These are phyloP conservation scores for Xylaria sp. DNA, from an alignment of 2,329 filamentous ascomycete genomes.

Conservation along the genomic window DNA sequence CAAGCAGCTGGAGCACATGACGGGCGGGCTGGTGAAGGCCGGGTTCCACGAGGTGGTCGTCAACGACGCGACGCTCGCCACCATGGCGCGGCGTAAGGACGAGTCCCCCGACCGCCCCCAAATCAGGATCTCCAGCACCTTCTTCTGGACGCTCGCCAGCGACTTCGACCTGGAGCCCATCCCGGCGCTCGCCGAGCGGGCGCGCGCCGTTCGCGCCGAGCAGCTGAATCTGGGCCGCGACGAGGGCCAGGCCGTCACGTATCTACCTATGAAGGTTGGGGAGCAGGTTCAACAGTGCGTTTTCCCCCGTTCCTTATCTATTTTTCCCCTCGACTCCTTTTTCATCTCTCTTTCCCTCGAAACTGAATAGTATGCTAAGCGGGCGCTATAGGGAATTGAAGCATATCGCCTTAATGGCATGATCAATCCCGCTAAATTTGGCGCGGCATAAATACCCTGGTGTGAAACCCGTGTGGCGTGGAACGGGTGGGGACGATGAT, in stretches of 20 bases:
- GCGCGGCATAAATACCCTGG: not conserved
- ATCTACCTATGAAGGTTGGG: constrained; percentile 62
- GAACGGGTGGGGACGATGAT: not conserved
- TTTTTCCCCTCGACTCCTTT: not conserved
- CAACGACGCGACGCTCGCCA: constrained; percentile 56
- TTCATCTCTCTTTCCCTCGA: not conserved
- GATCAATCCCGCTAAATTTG: constrained; percentile 11
- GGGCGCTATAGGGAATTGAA: constrained; percentile 51
- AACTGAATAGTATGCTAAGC: constrained; percentile 4
- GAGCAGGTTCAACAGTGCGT: constrained; percentile 62
- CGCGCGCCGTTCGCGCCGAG: constrained; percentile 51
- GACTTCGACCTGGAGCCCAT: constrained; percentile 62
- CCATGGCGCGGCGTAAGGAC: constrained; percentile 50
- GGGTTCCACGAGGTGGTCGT: constrained; percentile 68
- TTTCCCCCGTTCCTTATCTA: not conserved
- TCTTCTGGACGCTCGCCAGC: constrained; percentile 65
- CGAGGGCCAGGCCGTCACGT: constrained; percentile 57
- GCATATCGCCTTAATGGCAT: constrained; percentile 59
- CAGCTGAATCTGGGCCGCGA: constrained; percentile 57
- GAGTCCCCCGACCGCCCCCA: constrained; percentile 56
- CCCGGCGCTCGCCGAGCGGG: constrained; percentile 52
- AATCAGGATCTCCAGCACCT: constrained; percentile 63
- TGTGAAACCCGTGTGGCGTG: not conserved
- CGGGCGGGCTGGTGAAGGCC: constrained; percentile 65
- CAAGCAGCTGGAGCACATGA: constrained; percentile 67